These are phyloP conservation scores for Comarum palustre DNA, from an alignment of 306 rosid species.

Conservation along the genomic window DNA sequence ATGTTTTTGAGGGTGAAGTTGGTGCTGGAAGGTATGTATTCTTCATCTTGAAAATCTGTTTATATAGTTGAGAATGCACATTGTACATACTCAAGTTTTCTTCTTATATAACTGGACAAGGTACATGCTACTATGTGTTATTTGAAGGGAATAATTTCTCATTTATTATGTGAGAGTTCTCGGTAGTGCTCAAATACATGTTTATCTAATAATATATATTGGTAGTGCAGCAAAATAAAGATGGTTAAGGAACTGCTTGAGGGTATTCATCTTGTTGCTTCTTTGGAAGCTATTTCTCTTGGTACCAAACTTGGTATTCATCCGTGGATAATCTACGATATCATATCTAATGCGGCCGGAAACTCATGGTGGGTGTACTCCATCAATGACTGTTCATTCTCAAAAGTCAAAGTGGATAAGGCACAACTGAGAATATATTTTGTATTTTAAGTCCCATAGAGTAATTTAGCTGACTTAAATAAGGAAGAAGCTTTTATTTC, in stretches of 20 bases:
- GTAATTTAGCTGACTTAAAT: neutral
- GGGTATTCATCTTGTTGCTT: slow-evolving; percentile 77
- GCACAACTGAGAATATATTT: neutral
- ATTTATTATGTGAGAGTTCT: neutral
- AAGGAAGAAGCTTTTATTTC: neutral
- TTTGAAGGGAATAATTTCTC: neutral
- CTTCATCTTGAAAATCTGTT: slow-evolving; percentile 25
- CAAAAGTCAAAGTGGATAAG: neutral
- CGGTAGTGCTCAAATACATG: neutral
- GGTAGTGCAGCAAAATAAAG: slow-evolving; percentile 56
- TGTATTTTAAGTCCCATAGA: neutral
- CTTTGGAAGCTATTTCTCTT: slow-evolving; percentile 88
- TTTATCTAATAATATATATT: slow-evolving; percentile 6
- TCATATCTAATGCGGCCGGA: slow-evolving; percentile 95
- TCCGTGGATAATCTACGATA: slow-evolving; percentile 80
- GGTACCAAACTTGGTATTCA: slow-evolving; percentile 80
- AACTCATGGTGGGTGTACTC: slow-evolving; percentile 64
- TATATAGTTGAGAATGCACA: neutral
- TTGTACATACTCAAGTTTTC: neutral
- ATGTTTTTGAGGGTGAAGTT: slow-evolving; percentile 76
- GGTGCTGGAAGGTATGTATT: slow-evolving; percentile 79
- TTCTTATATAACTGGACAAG: neutral
- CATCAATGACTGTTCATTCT: neutral
- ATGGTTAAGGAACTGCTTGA: slow-evolving; percentile 71
- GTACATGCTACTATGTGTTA: neutral